Base-by-base conservation (phyloP, 345 rosid species). In the Dovyalis caffra region DNA sequence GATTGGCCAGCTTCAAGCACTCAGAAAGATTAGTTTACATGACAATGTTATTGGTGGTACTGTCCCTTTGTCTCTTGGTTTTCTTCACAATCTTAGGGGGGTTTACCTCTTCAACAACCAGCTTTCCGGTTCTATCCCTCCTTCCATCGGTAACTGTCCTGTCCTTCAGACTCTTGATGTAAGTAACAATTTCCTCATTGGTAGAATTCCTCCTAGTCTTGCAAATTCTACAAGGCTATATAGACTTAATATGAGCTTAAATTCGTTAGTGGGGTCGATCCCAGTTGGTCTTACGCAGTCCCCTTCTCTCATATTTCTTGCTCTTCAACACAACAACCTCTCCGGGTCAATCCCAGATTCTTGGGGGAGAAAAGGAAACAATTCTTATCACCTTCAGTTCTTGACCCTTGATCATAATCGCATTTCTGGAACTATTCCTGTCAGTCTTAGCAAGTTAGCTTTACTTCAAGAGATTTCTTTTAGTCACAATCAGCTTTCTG, bases 61-160 rank as follows among this genome's bases (percentile, higher is more conserved):
- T 0, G 77, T 95, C 72, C 99, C 98, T 31, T 74, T 28, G 77
- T 91, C 98, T 37, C 89, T 95, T 6, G 96, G 96, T n/a, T 89
- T 74, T 68, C 96, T 95, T 60, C 85, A 79, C 20, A 73, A 85
- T 77, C 94, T 95, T 67, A 85, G 93, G 74, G 99, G 97, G 0
- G 84, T 95, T 64, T 82, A 91, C 79, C 93, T 95, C 69, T 95
- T 95, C 88, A 95, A 95, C 87, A 95, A 95, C 77, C 85, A 83
- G 66, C 92, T 95, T 83, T 81, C 94, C 0, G 99, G 98, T 74
- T 88, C 93, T 47, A 68, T 80, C 45, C 80, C 80, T 68, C 70
- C 80, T 68, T 72, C 80, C 5, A 47, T 80, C 28, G 83, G 80
- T 71, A 68, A 71, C 26, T 80, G 74, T 32, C 63, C 57, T n/a